Conservation (phyloP, 108 stramenopile species). For the Conticribra guillardii region DNA sequence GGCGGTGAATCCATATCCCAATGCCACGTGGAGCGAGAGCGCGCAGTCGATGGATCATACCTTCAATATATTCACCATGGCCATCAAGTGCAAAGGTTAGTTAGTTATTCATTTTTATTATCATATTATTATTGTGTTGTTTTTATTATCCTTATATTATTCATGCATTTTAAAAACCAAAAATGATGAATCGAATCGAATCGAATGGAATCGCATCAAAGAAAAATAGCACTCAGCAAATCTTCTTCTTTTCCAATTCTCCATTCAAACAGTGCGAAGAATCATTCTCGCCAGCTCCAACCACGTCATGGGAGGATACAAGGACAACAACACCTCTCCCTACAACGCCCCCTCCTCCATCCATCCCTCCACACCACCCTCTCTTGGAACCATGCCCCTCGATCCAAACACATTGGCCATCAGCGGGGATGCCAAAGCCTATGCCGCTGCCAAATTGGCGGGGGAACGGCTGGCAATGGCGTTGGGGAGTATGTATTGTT, state of each 20-base stretch:
- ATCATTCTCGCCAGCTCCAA: slow-evolving; percentile 52
- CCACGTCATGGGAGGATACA: slow-evolving; percentile 62
- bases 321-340: slow-evolving; percentile 47
- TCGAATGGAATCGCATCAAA: no score
- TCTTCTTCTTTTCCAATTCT: neutral
- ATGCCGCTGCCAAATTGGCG: slow-evolving; percentile 58
- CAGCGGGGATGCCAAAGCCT: slow-evolving; percentile 51
- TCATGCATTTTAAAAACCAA: neutral
- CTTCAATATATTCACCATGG: slow-evolving; percentile 41
- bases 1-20: slow-evolving; percentile 57
- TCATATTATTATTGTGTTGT: no score
- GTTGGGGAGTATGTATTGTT: slow-evolving; percentile 25
- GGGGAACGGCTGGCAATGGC: slow-evolving; percentile 49
- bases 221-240: neutral
- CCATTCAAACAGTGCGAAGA: slow-evolving; percentile 30
- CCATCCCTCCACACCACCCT: slow-evolving; percentile 29
- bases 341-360: slow-evolving; percentile 36
- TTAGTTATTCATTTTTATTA: neutral
- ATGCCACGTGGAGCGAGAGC: slow-evolving; percentile 48
- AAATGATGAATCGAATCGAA: no score
- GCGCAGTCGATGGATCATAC: slow-evolving; percentile 52
- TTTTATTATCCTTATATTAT: neutral
- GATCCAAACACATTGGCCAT: slow-evolving; percentile 24
- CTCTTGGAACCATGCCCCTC: slow-evolving; percentile 37
- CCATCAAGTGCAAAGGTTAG: slow-evolving; percentile 21